These are phyloP conservation scores for Linum tenue DNA, from an alignment of 345 rosid species.

Conservation along the genomic window DNA sequence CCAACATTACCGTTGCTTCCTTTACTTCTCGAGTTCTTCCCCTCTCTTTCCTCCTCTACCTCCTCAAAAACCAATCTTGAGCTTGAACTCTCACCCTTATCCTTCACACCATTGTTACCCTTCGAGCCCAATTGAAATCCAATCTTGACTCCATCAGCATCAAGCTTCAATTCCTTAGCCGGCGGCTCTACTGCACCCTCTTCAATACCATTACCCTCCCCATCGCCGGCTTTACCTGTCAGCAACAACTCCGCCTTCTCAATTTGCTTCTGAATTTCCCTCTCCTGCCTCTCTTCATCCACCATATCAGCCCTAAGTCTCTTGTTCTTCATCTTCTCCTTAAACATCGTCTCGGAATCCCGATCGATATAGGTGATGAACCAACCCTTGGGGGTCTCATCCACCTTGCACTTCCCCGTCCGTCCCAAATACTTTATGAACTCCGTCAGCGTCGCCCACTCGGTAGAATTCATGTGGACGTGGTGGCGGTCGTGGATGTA, in stretches of 20 bases:
- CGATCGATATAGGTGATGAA: slow-evolving; percentile 83
- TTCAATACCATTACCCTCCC: background rate
- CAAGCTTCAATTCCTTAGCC: slow-evolving; percentile 39
- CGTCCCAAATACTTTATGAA: slow-evolving; percentile 71
- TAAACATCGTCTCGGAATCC: slow-evolving; percentile 73
- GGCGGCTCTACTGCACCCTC: slow-evolving; percentile 1
- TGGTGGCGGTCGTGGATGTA: slow-evolving; percentile 82
- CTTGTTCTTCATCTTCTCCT: slow-evolving; percentile 81
- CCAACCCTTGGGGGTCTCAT: slow-evolving; percentile 96
- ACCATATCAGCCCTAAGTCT: slow-evolving; percentile 61
- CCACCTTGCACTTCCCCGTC: slow-evolving; percentile 86
- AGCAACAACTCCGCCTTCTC: slow-evolving; percentile 52
- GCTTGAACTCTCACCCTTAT: slow-evolving; percentile 36
- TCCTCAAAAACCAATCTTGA: slow-evolving; percentile 51
- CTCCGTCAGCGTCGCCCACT: slow-evolving; percentile 91
- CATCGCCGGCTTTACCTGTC: background rate
- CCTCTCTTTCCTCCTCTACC: slow-evolving; percentile 33
- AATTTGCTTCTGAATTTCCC: slow-evolving; percentile 68
- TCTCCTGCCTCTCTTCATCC: slow-evolving; percentile 92
- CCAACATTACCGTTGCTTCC: slow-evolving; percentile 13
- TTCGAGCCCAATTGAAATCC: slow-evolving; percentile 61
- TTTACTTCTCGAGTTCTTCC: slow-evolving; percentile 24
- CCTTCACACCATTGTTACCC: slow-evolving; percentile 23
- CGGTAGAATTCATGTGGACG: slow-evolving; percentile 83
- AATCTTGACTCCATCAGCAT: slow-evolving; percentile 44